These are phyloP conservation scores for Mycena latifolia DNA, from an alignment of 768 basidiomycete genomes.

Conservation along the genomic window DNA sequence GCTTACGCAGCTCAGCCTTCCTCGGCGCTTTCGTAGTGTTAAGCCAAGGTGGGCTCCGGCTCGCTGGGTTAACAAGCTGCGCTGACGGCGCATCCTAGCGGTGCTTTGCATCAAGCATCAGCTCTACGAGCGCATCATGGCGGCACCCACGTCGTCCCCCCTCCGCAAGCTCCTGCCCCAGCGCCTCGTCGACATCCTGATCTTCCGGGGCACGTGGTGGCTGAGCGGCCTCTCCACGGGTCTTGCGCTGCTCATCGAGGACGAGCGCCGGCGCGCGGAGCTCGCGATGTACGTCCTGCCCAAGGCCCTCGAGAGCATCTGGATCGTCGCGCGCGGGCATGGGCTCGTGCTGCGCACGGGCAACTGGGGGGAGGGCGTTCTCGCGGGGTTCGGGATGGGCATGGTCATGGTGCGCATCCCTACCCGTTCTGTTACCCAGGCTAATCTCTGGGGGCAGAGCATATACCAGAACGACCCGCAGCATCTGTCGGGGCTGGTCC, in stretches of 20 bases:
- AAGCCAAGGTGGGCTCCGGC: constrained; percentile 74
- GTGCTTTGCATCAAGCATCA: constrained; percentile 77
- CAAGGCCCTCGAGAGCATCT: constrained; percentile 89
- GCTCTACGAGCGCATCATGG: constrained; percentile 61
- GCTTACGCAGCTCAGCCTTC: constrained; percentile 88
- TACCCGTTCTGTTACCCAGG: constrained; percentile 15
- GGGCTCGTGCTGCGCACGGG: constrained; percentile 82
- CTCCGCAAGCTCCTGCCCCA: constrained; percentile 55
- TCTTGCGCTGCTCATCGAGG: constrained; percentile 87
- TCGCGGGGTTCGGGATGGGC: constrained; percentile 25
- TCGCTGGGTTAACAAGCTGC: not conserved
- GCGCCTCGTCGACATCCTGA: constrained; percentile 65
- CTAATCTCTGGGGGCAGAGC: constrained; percentile 57
- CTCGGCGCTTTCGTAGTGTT: constrained; percentile 85
- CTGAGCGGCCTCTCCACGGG: constrained; percentile 82
- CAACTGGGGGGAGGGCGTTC: constrained; percentile 69
- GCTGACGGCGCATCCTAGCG: constrained; percentile 51
- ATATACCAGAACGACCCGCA: constrained; percentile 75
- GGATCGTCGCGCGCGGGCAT: constrained; percentile 82
- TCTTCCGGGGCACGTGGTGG: constrained; percentile 81
- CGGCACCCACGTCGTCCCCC: constrained; percentile 46
- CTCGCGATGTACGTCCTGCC: constrained; percentile 94
- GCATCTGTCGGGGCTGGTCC: constrained; percentile 84
- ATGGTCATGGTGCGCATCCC: constrained; percentile 59
- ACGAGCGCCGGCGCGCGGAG: constrained; percentile 88